Conservation (phyloP, 805 yeast species). For the Saccharomycopsis sp. region DNA sequence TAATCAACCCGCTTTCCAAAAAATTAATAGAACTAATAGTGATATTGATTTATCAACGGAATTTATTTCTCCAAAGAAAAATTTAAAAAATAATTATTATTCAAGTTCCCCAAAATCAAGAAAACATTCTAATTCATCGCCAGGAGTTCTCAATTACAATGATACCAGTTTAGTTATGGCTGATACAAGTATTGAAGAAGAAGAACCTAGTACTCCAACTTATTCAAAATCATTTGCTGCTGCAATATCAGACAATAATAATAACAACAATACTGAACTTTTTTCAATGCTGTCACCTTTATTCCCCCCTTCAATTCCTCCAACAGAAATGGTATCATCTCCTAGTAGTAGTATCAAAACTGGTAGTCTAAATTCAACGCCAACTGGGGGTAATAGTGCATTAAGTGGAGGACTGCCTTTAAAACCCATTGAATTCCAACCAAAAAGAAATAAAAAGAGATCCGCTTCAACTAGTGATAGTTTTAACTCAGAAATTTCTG, state of each 20-base stretch:
- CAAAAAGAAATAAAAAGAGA: neutral
- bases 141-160: neutral
- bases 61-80: too few species aligned
- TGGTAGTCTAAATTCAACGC: too few species aligned
- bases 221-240: neutral
- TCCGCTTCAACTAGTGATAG: neutral
- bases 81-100: too few species aligned
- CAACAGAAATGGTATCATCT: constrained; percentile 4
- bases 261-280: constrained; percentile 5
- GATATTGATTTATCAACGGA: too few species aligned
- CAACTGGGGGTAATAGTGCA: neutral
- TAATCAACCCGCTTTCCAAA: too few species aligned
- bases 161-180: neutral
- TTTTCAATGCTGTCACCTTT: constrained; percentile 12
- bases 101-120: neutral
- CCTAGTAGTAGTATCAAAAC: too few species aligned
- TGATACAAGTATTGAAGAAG: constrained; percentile 3
- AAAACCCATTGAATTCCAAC: neutral
- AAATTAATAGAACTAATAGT: neutral
- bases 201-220: constrained; percentile 8
- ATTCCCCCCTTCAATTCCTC: constrained; percentile 17
- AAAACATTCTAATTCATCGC: constrained; percentile 10
- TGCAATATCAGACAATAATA: neutral
- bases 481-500: constrained; percentile 5
- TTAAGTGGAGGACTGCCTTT: neutral